These are phyloP conservation scores for Mariannaea elegans DNA, from an alignment of 2,329 filamentous ascomycete genomes.

Conservation along the genomic window DNA sequence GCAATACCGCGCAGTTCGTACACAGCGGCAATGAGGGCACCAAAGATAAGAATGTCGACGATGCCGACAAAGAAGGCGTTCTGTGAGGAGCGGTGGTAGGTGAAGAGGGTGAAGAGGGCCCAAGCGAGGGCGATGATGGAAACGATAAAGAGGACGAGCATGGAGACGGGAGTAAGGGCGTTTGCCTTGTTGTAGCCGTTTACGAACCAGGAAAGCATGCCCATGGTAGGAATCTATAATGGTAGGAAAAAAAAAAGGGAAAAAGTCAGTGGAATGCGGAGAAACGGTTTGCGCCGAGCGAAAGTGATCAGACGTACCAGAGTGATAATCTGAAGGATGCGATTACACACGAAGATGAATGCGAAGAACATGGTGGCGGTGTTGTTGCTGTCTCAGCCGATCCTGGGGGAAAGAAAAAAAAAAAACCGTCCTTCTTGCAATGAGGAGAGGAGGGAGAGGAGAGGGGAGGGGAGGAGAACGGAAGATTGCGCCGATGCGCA, in stretches of 20 bases:
- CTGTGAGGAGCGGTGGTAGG: conserved; percentile 68
- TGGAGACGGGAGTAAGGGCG: conserved; percentile 66
- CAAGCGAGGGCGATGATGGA: conserved; percentile 70
- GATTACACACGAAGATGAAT: conserved; percentile 69
- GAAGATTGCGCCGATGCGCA: neutral
- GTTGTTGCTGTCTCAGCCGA: neutral
- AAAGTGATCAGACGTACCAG: conserved; percentile 56
- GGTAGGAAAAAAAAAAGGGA: neutral
- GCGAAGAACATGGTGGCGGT: conserved; percentile 66
- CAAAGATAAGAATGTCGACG: conserved; percentile 69
- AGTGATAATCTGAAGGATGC: conserved; percentile 69
- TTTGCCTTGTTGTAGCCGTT: conserved; percentile 66
- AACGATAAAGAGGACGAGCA: conserved; percentile 74
- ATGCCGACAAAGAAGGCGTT: conserved; percentile 70
- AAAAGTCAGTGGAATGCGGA: neutral
- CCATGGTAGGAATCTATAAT: conserved; percentile 68
- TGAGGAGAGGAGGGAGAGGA: neutral
- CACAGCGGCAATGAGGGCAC: conserved; percentile 70
- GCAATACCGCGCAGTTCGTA: conserved; percentile 68
- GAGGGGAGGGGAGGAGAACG: neutral
- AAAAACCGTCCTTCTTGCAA: no score
- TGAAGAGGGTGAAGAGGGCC: conserved; percentile 72
- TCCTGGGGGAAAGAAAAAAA: no score
- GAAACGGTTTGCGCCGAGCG: neutral
- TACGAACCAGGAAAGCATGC: conserved; percentile 74